phyloP scores from a whole-genome alignment of 73 alveolate genomes.

The Blepharisma stoltei region DNA sequence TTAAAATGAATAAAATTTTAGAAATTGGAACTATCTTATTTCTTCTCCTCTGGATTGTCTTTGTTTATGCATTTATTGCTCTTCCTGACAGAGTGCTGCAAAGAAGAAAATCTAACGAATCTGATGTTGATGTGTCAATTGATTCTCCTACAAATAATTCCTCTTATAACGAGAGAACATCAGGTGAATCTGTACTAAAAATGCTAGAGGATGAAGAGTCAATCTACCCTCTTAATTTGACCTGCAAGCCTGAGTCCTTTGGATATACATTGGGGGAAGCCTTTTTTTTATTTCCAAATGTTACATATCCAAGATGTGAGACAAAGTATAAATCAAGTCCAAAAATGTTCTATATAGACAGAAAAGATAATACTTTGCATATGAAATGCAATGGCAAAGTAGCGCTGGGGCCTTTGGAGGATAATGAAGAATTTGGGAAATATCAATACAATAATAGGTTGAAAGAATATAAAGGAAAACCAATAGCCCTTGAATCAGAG shows the following conservation, averaged over 20 bases:
- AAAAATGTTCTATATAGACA: background rate
- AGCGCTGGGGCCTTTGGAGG: background rate
- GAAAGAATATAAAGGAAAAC: background rate
- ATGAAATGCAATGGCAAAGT: background rate
- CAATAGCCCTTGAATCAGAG: background rate
- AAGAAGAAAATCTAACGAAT: no score
- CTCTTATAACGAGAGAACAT: no score
- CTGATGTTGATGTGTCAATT: no score
- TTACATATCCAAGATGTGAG: background rate
- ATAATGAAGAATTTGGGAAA: background rate
- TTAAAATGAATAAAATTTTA: no score
- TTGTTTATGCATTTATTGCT: no score
- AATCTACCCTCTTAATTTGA: background rate
- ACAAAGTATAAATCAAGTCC: background rate
- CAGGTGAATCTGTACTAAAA: background rate
- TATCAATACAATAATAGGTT: background rate
- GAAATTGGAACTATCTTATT: no score
- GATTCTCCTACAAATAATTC: no score
- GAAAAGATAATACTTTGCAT: background rate
- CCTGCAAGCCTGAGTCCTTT: background rate
- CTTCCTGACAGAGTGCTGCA: no score
- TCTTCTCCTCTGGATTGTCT: no score
- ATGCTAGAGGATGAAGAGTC: background rate
- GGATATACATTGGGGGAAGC: constrained; percentile 15
- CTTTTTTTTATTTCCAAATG: background rate